Conservation (phyloP, 1,139 yeast genomes). For the Blastobotrys raffinosifermentans region DNA sequence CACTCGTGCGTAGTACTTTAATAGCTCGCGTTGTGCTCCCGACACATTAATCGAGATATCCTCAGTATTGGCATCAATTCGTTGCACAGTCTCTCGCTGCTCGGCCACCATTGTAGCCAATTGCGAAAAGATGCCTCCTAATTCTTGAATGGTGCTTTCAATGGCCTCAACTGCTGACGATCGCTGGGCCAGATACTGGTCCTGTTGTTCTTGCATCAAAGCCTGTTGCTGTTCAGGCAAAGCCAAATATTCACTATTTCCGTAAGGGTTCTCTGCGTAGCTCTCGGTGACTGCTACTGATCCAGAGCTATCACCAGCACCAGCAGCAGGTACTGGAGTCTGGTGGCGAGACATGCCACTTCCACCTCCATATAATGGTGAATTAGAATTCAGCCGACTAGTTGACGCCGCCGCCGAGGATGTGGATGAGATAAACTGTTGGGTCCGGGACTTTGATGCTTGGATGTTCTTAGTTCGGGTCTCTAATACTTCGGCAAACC, state of each 20-base stretch:
- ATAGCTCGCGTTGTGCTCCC: slow-evolving; percentile 91
- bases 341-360: slow-evolving; percentile 6
- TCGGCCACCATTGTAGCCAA: slow-evolving; percentile 96
- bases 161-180: slow-evolving; percentile 91
- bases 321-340: slow-evolving; percentile 8
- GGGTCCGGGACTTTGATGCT: slow-evolving; percentile 75
- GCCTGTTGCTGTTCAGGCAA: slow-evolving; percentile 70
- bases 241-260: slow-evolving; percentile 33
- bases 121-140: slow-evolving; percentile 90
- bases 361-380: slow-evolving; percentile 22
- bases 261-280: slow-evolving; percentile 27
- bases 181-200: slow-evolving; percentile 74
- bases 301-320: slow-evolving; percentile 1
- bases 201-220: slow-evolving; percentile 57
- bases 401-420: slow-evolving; percentile 30
- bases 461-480: slow-evolving; percentile 80
- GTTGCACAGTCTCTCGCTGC: slow-evolving; percentile 92
- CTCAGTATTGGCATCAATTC: slow-evolving; percentile 93
- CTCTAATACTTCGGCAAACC: slow-evolving; percentile 82
- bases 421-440: slow-evolving; percentile 63
- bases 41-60: slow-evolving; percentile 82
- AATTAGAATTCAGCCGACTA: slow-evolving; percentile 12
- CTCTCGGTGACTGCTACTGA: slow-evolving; percentile 1
- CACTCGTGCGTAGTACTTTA: slow-evolving; percentile 83
- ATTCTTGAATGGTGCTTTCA: slow-evolving; percentile 92